Conservation (phyloP, 2,329 filamentous ascomycete genomes). For the Aaosphaeria arxii region DNA sequence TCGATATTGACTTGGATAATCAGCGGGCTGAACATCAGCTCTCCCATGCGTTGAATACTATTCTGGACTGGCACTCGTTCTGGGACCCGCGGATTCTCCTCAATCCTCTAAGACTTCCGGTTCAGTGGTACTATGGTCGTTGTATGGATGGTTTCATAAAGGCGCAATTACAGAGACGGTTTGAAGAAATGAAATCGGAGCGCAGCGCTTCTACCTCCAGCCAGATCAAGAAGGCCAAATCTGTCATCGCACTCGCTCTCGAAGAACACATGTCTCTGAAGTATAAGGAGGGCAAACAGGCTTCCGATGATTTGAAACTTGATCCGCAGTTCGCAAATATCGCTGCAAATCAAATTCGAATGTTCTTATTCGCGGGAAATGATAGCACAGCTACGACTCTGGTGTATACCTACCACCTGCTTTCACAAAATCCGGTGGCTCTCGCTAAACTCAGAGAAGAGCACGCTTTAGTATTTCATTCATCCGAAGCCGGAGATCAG, state of each 20-base stretch:
- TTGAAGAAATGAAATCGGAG: constrained; percentile 2
- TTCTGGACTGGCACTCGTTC: constrained; percentile 9
- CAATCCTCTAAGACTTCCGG: constrained; percentile 2
- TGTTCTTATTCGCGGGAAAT: constrained; percentile 22
- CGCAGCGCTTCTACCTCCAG: not conserved
- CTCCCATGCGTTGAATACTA: constrained; percentile 1
- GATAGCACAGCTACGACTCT: constrained; percentile 20
- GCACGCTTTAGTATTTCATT: constrained; percentile 19
- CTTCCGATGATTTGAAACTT: not conserved
- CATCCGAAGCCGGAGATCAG: not conserved
- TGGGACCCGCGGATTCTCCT: constrained; percentile 6
- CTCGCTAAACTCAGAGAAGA: constrained; percentile 17
- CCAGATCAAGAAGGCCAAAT: constrained; percentile 1
- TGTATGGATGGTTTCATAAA: constrained; percentile 3
- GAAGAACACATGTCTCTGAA: constrained; percentile 4
- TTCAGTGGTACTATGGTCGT: constrained; percentile 4
- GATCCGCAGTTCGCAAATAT: constrained; percentile 13
- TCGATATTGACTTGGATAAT: constrained; percentile 4
- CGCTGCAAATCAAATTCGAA: constrained; percentile 14
- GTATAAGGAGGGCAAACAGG: not conserved
- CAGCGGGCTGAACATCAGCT: constrained; percentile 5
- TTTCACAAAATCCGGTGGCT: constrained; percentile 12
- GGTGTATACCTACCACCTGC: constrained; percentile 16
- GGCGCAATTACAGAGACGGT: constrained; percentile 5
- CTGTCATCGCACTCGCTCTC: constrained; percentile 6